phyloP scores from a whole-genome alignment of 441 rosid species.

The Populus hybrid region DNA sequence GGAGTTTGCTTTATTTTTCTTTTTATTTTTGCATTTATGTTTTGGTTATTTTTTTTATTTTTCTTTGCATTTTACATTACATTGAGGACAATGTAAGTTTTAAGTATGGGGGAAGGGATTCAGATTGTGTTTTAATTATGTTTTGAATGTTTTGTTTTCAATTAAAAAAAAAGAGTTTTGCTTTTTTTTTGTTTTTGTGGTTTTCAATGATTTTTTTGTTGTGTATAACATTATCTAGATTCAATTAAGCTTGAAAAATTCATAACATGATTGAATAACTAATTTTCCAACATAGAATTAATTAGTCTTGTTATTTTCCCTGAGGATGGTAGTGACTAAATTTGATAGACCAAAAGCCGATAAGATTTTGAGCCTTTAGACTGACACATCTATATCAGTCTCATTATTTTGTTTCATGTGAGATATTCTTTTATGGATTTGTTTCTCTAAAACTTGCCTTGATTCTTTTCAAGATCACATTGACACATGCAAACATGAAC shows the following conservation, averaged over 20 bases:
- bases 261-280: slow-evolving; percentile 7
- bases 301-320: background rate
- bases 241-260: background rate
- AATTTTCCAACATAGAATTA: background rate
- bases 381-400: too few relatives aligned
- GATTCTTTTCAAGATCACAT: slow-evolving; percentile 3
- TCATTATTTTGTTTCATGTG: background rate
- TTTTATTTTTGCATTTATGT: background rate
- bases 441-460: background rate
- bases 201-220: background rate
- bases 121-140: background rate
- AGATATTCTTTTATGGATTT: slow-evolving; percentile 7
- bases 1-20: background rate
- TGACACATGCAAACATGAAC: background rate
- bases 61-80: background rate
- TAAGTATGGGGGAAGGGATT: too few relatives aligned
- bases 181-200: background rate
- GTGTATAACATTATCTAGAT: background rate
- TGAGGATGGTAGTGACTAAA: too few relatives aligned
- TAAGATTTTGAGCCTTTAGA: too few relatives aligned
- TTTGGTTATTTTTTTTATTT: background rate
- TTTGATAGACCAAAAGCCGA: too few relatives aligned
- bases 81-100: background rate
- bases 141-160: background rate
- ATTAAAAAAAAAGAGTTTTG: background rate